Conservation (phyloP, 495 filamentous ascomycete genomes). For the Neurospora terricola region DNA sequence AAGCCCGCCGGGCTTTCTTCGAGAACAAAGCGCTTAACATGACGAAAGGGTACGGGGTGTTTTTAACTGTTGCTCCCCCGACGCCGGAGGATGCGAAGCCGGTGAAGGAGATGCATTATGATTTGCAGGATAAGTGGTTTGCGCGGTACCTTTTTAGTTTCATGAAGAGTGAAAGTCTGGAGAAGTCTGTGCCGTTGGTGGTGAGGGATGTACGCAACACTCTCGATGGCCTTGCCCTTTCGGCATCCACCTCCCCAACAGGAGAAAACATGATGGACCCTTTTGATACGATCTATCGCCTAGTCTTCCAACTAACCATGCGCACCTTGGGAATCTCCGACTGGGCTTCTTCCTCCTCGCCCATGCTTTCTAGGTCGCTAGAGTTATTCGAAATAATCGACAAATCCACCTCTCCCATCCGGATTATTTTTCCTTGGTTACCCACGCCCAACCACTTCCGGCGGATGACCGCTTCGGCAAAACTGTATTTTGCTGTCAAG, state of each 20-base stretch:
- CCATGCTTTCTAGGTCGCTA: constrained; percentile 23
- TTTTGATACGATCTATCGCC: constrained; percentile 27
- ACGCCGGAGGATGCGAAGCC: neutral
- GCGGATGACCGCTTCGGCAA: constrained; percentile 22
- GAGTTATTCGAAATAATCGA: constrained; percentile 27
- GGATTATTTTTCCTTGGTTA: constrained; percentile 38
- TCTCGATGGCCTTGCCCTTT: constrained; percentile 6
- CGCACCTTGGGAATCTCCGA: constrained; percentile 32
- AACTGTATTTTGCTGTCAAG: constrained; percentile 32
- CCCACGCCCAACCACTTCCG: constrained; percentile 17
- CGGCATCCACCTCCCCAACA: constrained; percentile 11
- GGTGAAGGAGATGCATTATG: neutral
- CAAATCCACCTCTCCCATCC: constrained; percentile 13
- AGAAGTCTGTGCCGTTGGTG: constrained; percentile 19
- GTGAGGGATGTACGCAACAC: constrained; percentile 20
- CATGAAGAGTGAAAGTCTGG: constrained; percentile 22
- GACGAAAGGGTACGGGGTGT: constrained; percentile 25
- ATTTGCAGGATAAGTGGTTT: constrained; percentile 12
- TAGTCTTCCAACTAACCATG: constrained; percentile 32
- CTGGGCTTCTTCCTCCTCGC: constrained; percentile 26
- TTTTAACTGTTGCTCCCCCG: constrained; percentile 16
- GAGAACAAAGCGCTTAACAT: constrained; percentile 33
- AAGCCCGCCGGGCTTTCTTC: constrained; percentile 31
- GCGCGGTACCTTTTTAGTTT: constrained; percentile 8
- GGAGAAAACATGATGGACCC: constrained; percentile 28